Conservation (phyloP, 2,329 filamentous ascomycete species). For the Claviceps lovelessii region DNA sequence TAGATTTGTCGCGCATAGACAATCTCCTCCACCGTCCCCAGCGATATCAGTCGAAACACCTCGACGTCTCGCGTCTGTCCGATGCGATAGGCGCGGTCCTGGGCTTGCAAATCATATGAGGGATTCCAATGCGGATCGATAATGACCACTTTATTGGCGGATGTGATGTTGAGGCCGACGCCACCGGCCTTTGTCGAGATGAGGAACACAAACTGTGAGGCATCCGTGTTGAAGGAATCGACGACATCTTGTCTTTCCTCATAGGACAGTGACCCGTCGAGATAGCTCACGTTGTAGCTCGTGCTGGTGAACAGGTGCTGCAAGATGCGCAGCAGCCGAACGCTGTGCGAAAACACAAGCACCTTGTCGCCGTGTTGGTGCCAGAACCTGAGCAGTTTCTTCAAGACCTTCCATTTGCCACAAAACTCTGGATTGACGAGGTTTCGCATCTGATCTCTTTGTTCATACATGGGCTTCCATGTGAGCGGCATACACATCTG, state of each 20-base stretch:
- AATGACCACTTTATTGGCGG: constrained; percentile 94
- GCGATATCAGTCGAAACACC: constrained; percentile 80
- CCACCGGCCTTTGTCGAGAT: constrained; percentile 91
- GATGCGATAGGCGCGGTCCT: constrained; percentile 91
- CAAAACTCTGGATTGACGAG: constrained; percentile 83
- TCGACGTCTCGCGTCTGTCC: constrained; percentile 88
- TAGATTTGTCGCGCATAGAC: constrained; percentile 96
- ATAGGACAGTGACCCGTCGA: constrained; percentile 73
- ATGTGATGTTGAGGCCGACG: constrained; percentile 89
- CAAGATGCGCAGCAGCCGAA: constrained; percentile 70
- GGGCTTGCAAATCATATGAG: constrained; percentile 83
- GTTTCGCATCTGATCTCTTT: constrained; percentile 64
- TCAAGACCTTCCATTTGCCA: constrained; percentile 90
- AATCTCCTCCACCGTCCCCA: constrained; percentile 91
- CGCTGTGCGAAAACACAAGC: constrained; percentile 85
- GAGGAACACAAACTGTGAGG: constrained; percentile 81
- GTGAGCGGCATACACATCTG: constrained; percentile 58
- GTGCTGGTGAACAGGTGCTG: constrained; percentile 77
- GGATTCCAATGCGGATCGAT: constrained; percentile 98
- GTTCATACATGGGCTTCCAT: constrained; percentile 60
- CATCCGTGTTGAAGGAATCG: constrained; percentile 81
- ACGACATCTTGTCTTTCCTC: constrained; percentile 72
- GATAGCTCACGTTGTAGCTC: constrained; percentile 77
- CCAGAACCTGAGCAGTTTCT: constrained; percentile 80
- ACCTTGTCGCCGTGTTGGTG: constrained; percentile 84